These are phyloP conservation scores for Pittosporum tobira DNA, from an alignment of 129 eudicot species.

Conservation along the genomic window DNA sequence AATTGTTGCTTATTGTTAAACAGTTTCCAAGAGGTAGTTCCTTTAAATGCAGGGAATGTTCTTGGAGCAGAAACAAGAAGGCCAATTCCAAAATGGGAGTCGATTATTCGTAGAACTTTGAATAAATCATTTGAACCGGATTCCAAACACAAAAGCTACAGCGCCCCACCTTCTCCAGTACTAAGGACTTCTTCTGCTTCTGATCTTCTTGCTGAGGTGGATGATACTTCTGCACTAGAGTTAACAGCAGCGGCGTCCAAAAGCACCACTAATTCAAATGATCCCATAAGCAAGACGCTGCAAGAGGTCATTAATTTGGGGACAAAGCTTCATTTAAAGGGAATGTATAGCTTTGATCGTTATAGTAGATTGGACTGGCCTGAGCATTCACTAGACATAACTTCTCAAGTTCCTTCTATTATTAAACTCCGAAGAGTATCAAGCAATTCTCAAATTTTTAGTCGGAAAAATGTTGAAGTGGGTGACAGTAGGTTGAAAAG, in stretches of 20 bases:
- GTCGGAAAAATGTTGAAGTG: constrained; percentile 15
- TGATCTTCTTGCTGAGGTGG: constrained; percentile 34
- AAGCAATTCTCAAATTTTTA: constrained; percentile 24
- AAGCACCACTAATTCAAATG: constrained; percentile 7
- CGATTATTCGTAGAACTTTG: constrained; percentile 68
- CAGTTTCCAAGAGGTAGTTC: constrained; percentile 97
- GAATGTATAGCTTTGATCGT: constrained; percentile 29
- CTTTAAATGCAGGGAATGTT: constrained; percentile 89
- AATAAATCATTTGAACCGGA: constrained; percentile 50
- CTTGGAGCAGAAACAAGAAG: constrained; percentile 85
- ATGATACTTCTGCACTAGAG: constrained; percentile 23
- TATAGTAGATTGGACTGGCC: constrained; percentile 65
- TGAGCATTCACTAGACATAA: constrained; percentile 49
- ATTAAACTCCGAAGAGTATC: constrained; percentile 55
- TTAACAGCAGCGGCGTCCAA: constrained; percentile 11
- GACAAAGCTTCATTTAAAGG: constrained; percentile 23
- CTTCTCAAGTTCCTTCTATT: constrained; percentile 44
- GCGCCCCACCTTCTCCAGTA: constrained; percentile 92
- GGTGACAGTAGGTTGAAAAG: constrained; percentile 40
- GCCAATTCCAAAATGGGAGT: constrained; percentile 86
- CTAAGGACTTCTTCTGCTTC: constrained; percentile 40
- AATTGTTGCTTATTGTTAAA: neutral
- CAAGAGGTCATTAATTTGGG: constrained; percentile 6
- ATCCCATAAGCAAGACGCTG: constrained; percentile 15
- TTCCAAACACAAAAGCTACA: constrained; percentile 56